Evolutionary conservation across 441 rosid species (phyloP), one percentile per base, ranked within the genome.

Genomic region (Populus hybrid): DNA sequence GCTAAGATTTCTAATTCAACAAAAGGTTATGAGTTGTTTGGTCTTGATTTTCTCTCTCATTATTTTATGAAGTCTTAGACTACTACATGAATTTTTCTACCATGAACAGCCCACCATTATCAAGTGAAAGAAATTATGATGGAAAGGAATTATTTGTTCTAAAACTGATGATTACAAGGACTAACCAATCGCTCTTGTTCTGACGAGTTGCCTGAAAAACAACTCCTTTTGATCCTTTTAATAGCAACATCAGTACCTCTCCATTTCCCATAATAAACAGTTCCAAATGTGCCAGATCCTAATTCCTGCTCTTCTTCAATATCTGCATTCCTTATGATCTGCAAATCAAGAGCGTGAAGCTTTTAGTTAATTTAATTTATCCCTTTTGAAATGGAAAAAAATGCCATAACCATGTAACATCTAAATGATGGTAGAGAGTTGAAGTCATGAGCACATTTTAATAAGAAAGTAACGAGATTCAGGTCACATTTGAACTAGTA

Each of bases 161-260:
- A 71, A 59, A 14, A 38, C 59, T 53, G 68, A 61, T 53, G 64
- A 79, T 74, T 72, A 32, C 23, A 12, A 63, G 42, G 76, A 86
- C 89, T 46, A 71, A 95, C 97, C 92, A 93, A 83, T 71, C 91
- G 87, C 82, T 91, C 97, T 87, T 89, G 91, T 87, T 95, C 96
- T 0, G 97, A 92, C 68, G 89, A 85, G 81, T 89, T 87, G 75
- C 96, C 98, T 7, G 86, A 84, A 79, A 95, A 95, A 84, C 96
- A 92, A 72, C 94, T 90, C 63, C 92, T 90, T 84, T 92, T 95
- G 18, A 95, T 95, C 81, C 97, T 86, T 86, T 95, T 93, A 74
- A 95, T 92, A 80, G 98, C 98, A 69, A 95, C 97, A 86, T 92
- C 98, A 68, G 98, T 93, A 42, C 98, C 99, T 81, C 97, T 90